A percentile compares a stretch with the other conserved stretches of the same genome.
These are phyloP conservation scores for Pseudogymnoascus sp. DNA, from an alignment of 2,329 filamentous ascomycete species.

Conservation along the genomic window DNA sequence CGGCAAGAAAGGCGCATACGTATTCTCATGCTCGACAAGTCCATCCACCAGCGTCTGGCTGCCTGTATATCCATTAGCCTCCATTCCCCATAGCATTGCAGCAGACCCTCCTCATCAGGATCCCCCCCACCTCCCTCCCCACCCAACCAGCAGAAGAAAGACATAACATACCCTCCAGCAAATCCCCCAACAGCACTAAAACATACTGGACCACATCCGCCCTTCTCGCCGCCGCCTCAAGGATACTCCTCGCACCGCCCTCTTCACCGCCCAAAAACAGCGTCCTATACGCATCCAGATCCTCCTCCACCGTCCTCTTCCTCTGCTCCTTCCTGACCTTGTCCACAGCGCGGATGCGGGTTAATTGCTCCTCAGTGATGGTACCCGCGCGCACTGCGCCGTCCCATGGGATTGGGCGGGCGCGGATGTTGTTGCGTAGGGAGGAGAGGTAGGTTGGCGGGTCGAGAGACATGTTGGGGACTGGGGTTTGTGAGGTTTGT, in stretches of 20 bases:
- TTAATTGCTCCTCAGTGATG: slow-evolving; percentile 86
- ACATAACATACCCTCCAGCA: slow-evolving; percentile 64
- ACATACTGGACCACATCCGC: slow-evolving; percentile 92
- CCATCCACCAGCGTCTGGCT: slow-evolving; percentile 70
- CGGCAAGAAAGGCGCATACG: slow-evolving; percentile 76
- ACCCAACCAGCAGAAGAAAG: too few species aligned
- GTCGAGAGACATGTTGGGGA: slow-evolving; percentile 69
- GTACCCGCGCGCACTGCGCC: slow-evolving; percentile 88
- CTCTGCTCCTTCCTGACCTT: slow-evolving; percentile 91
- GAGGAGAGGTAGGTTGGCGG: slow-evolving; percentile 80
- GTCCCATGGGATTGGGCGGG: slow-evolving; percentile 94
- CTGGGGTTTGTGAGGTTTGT: background rate
- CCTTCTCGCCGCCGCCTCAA: slow-evolving; percentile 78
- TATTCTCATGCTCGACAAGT: slow-evolving; percentile 64
- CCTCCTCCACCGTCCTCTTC: slow-evolving; percentile 69
- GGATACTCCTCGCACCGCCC: slow-evolving; percentile 58
- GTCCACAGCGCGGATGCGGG: slow-evolving; percentile 93
- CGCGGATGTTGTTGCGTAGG: slow-evolving; percentile 93
- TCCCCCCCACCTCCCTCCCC: background rate
- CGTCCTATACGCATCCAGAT: slow-evolving; percentile 69
- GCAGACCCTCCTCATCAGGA: too few species aligned
- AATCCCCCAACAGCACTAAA: slow-evolving; percentile 76
- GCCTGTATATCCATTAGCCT: slow-evolving; percentile 41
- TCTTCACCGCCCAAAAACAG: slow-evolving; percentile 68
- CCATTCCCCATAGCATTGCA: too few species aligned